These are phyloP conservation scores for Colletotrichum cuscutae DNA, from an alignment of 2,329 filamentous ascomycete species.

Conservation along the genomic window DNA sequence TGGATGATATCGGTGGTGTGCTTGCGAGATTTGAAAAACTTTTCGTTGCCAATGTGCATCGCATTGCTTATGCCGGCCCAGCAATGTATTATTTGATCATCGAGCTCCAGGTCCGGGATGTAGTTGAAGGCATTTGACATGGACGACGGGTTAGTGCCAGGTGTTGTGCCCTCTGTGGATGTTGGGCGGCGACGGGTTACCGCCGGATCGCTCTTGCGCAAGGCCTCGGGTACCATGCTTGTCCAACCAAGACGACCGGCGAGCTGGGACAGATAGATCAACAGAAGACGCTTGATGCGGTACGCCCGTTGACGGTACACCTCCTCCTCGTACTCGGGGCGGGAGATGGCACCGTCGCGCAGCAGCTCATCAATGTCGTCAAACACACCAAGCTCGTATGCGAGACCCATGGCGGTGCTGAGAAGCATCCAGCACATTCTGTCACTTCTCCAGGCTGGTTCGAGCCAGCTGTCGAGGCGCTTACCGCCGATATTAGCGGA, in stretches of 20 bases:
- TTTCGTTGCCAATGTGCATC: conserved; percentile 91
- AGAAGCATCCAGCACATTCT: conserved; percentile 99
- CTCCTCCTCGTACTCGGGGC: conserved; percentile 78
- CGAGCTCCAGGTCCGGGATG: conserved; percentile 73
- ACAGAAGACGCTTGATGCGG: conserved; percentile 85
- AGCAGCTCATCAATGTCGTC: conserved; percentile 84
- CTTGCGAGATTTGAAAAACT: conserved; percentile 86
- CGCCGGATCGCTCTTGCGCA: conserved; percentile 68
- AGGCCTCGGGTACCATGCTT: conserved; percentile 85
- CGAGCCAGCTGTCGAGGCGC: conserved; percentile 93
- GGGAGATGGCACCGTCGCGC: conserved; percentile 66
- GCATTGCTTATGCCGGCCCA: conserved; percentile 94
- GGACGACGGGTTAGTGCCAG: conserved; percentile 67
- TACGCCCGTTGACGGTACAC: conserved; percentile 80
- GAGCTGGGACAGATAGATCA: conserved; percentile 94
- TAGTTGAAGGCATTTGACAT: conserved; percentile 71
- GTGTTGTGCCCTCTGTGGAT: conserved; percentile 68
- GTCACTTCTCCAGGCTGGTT: conserved; percentile 93
- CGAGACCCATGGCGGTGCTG: conserved; percentile 88
- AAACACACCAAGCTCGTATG: conserved; percentile 95
- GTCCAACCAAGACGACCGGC: conserved; percentile 92
- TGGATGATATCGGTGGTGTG: conserved; percentile 91
- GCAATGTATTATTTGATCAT: conserved; percentile 83
- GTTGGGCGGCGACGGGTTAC: conserved; percentile 60
- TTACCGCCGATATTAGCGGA: conserved; percentile 78